A percentile compares a stretch with the other conserved stretches of the same genome.
phyloP scores from a whole-genome alignment of 192 early-diverging fungal genomes.

The Geranomyces variabilis region DNA sequence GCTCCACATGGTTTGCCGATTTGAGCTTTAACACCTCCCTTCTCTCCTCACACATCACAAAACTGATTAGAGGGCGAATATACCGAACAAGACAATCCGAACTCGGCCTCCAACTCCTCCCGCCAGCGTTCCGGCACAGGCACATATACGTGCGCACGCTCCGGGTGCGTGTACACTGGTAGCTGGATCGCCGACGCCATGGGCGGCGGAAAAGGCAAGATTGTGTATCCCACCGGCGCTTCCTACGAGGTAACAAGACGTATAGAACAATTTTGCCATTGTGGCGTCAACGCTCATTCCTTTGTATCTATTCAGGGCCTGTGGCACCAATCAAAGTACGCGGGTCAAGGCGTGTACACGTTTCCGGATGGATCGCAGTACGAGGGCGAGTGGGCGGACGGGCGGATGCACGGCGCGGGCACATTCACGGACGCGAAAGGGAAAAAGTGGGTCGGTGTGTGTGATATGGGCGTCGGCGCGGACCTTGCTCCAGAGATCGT shows the following conservation, averaged over 20 bases:
- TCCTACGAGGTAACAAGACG: slow-evolving; percentile 36
- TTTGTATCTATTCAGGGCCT: too few relatives aligned
- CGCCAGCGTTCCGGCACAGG: slow-evolving; percentile 23
- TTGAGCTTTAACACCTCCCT: too few relatives aligned
- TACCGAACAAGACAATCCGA: slow-evolving; percentile 11
- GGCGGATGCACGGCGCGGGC: slow-evolving; percentile 41
- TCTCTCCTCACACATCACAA: not conserved
- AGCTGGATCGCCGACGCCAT: slow-evolving; percentile 33
- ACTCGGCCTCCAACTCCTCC: not conserved
- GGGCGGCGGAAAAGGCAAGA: slow-evolving; percentile 21
- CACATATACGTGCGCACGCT: slow-evolving; percentile 17
- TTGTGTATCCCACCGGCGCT: slow-evolving; percentile 33
- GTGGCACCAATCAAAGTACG: slow-evolving; percentile 43
- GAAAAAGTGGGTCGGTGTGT: slow-evolving; percentile 42
- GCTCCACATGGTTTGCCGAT: too few relatives aligned
- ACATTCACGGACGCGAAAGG: slow-evolving; percentile 27
- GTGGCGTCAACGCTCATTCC: too few relatives aligned
- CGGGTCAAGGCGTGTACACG: slow-evolving; percentile 40
- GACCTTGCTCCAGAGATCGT: slow-evolving; percentile 39
- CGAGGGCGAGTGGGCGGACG: slow-evolving; percentile 37
- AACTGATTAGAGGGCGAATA: slow-evolving; percentile 27
- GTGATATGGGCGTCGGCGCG: slow-evolving; percentile 33
- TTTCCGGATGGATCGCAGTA: slow-evolving; percentile 41
- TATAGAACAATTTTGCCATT: too few relatives aligned
- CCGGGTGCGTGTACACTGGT: slow-evolving; percentile 21